phyloP scores from a whole-genome alignment of 2,329 filamentous ascomycete species.

The Elsinoe ampelina region DNA sequence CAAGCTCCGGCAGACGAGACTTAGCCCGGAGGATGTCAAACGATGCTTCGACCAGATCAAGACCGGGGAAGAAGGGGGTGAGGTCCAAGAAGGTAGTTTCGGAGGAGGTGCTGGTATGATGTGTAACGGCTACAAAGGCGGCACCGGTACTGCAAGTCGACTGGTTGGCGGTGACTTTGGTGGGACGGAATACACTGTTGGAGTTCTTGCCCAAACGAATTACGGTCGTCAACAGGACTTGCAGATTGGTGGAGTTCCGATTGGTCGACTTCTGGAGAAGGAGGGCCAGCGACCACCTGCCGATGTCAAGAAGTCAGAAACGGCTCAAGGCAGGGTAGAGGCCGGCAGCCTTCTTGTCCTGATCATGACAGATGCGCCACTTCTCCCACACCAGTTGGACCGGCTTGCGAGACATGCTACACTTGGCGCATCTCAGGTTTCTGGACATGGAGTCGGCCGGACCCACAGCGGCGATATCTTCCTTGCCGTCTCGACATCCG shows the following conservation, averaged over 20 bases:
- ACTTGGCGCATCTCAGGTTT: constrained; percentile 51
- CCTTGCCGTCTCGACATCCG: constrained; percentile 55
- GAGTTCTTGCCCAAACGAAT: constrained; percentile 55
- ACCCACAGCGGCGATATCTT: constrained; percentile 60
- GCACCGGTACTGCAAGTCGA: constrained; percentile 54
- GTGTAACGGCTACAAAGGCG: constrained; percentile 57
- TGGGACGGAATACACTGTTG: constrained; percentile 46
- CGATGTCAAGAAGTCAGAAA: background rate
- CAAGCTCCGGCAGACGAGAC: constrained; percentile 14
- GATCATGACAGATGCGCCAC: constrained; percentile 51
- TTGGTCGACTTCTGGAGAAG: constrained; percentile 37
- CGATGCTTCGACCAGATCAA: constrained; percentile 57
- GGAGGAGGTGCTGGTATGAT: constrained; percentile 62
- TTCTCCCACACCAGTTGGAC: constrained; percentile 49
- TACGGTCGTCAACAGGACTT: constrained; percentile 52
- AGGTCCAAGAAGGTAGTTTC: constrained; percentile 52
- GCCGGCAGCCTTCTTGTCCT: constrained; percentile 55
- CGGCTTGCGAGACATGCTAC: constrained; percentile 53
- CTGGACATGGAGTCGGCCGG: constrained; percentile 45
- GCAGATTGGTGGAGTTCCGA: constrained; percentile 50
- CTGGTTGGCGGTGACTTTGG: constrained; percentile 36
- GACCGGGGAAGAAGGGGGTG: constrained; percentile 56
- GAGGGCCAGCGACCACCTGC: constrained; percentile 32
- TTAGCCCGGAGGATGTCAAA: constrained; percentile 42
- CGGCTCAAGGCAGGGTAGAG: constrained; percentile 38